Base-by-base conservation (phyloP, 2,329 filamentous ascomycete genomes). In the Exophiala dermatitidis region DNA sequence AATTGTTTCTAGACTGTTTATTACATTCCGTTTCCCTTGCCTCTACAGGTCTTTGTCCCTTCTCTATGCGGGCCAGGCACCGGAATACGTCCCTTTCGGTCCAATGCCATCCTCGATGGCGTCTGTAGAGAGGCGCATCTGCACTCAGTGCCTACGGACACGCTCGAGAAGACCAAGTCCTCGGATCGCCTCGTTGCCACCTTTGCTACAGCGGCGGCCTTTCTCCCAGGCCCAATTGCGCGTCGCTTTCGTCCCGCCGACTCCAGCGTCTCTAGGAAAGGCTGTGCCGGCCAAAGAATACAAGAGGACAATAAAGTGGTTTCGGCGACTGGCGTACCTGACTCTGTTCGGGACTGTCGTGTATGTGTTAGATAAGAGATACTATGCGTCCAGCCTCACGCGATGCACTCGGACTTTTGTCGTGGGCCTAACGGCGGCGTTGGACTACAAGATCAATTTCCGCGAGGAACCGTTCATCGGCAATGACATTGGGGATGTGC, bases 391-490 rank as follows among this genome's bases (percentile, higher is more conserved):
- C 0, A 85, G 88, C 8, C 72, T 95, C 29, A 82, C 79, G 36
- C 86, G 93, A 52, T 91, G 87, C 28, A 70, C 86, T 40, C 85
- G 86, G 40, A 96, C 93, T 0, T 95, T 97, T 68, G 77, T 79
- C 38, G 82, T 82, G 2, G 91, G 90, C 5, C 73, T 95, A 7
- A 66, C 90, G 43, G 86, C 95, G 10, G 91, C 90, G 0, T 66
- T 90, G 28, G 93, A 98, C 73, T 97, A 98, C 76, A 97, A 96
- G 73, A 76, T 97, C 69, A 97, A 98, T 71, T 98, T 98, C 70
- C 82, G 88, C 4, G 79, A 87, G 4, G 74, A 89, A 60, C 90
- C 91, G 4, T 79, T 84, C 51, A 79, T 84, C 46, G 88, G 85
- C 28, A 81, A 84, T 47, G 84, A 82, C 19, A 82, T 95, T 38